These are phyloP conservation scores for sorghum (Sorghum bicolor) DNA, from an alignment of 176 grass and related monocot species.

Conservation along the genomic window DNA sequence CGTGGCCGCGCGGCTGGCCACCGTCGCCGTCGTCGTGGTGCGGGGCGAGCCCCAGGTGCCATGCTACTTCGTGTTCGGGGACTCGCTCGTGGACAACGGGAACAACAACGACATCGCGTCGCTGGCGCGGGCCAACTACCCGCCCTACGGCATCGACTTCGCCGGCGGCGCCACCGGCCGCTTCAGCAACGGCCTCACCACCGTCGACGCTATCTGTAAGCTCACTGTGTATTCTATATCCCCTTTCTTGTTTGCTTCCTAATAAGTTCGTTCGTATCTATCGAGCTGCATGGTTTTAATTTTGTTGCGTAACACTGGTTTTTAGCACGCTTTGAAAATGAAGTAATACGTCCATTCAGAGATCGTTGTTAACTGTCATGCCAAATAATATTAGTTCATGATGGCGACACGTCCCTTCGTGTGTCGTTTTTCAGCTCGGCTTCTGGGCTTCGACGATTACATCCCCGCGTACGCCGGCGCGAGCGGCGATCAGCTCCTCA, in stretches of 20 bases:
- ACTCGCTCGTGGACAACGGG: conserved; percentile 89
- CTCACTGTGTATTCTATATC: neutral
- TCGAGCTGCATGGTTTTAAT: neutral
- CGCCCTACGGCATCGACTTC: conserved; percentile 89
- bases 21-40: neutral
- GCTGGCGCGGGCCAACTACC: conserved; percentile 84
- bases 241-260: neutral
- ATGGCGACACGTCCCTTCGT: neutral
- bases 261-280: too few relatives aligned
- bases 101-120: conserved; percentile 91
- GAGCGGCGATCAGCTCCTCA: conserved; percentile 46
- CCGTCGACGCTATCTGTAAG: conserved; percentile 78
- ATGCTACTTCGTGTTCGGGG: conserved; percentile 86
- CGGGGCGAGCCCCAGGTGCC: conserved; percentile 54
- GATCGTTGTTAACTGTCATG: neutral
- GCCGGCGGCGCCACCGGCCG: conserved; percentile 54
- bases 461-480: conserved; percentile 64
- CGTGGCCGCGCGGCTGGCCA: neutral
- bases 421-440: conserved; percentile 44
- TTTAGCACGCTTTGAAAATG: neutral
- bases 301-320: neutral
- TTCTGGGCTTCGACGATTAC: conserved; percentile 73
- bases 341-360: neutral
- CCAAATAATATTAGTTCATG: neutral
- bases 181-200: conserved; percentile 84